Conservation (phyloP, 1,284 basidiomycete species). For the Puccinia brachypodii region DNA sequence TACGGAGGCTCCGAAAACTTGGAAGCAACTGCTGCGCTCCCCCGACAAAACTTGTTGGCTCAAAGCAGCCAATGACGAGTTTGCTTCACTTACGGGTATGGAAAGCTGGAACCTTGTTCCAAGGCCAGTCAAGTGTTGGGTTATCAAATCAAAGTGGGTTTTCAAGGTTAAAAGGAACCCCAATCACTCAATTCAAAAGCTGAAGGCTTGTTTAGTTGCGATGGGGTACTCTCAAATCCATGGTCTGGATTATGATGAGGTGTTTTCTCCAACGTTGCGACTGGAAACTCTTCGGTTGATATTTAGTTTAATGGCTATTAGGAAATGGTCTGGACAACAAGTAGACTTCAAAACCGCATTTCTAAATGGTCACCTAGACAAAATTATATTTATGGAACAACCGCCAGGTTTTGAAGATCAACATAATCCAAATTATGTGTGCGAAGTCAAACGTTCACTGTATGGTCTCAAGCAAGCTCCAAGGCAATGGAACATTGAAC, state of each 20-base stretch:
- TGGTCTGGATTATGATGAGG: not conserved
- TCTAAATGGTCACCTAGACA: not conserved
- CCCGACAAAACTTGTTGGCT: not conserved
- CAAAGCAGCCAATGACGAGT: not conserved
- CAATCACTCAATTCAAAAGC: not conserved
- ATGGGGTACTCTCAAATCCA: not conserved
- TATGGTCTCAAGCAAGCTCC: slow-evolving; percentile 19
- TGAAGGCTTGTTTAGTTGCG: not conserved
- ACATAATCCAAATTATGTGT: not conserved
- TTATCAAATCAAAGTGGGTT: slow-evolving; percentile 16
- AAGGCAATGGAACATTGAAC: not conserved
- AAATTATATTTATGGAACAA: not conserved
- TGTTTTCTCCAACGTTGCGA: not conserved
- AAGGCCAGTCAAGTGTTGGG: not conserved
- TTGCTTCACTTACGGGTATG: not conserved
- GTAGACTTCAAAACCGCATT: not conserved
- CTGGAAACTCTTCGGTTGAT: not conserved
- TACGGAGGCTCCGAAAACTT: not conserved
- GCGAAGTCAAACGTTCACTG: not conserved
- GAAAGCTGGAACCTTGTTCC: not conserved
- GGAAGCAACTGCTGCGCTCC: not conserved
- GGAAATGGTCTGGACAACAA: not conserved
- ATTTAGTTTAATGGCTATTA: not conserved
- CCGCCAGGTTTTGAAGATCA: not conserved
- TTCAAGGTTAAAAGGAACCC: not conserved